These are phyloP conservation scores for Chlorella sp. DNA, from an alignment of 139 green algal species.

Conservation along the genomic window DNA sequence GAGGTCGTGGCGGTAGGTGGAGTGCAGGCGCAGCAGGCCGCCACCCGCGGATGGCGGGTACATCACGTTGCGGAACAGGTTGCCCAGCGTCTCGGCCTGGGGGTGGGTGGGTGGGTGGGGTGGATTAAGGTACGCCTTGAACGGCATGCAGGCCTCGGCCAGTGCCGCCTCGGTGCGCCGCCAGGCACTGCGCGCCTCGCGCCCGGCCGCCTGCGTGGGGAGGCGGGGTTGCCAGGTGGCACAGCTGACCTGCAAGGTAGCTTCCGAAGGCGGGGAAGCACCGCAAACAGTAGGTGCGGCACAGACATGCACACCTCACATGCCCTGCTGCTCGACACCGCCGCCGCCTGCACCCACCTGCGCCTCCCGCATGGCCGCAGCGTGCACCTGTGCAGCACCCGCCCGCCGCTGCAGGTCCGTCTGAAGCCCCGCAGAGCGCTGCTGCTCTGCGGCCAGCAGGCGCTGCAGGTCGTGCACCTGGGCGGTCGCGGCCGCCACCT, in stretches of 20 bases:
- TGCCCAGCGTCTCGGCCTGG: slow-evolving; percentile 88
- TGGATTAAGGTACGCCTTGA: too few relatives aligned
- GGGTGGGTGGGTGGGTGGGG: not conserved
- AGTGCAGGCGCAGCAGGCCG: slow-evolving; percentile 97
- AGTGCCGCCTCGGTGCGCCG: slow-evolving; percentile 16
- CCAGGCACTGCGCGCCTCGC: slow-evolving; percentile 11
- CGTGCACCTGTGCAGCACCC: slow-evolving; percentile 8
- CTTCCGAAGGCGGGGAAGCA: not conserved
- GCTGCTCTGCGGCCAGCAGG: not conserved
- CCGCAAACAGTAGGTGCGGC: not conserved
- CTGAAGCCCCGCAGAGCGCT: not conserved
- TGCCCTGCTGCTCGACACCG: not conserved
- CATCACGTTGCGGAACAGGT: slow-evolving; percentile 94
- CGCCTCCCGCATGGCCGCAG: slow-evolving; percentile 15
- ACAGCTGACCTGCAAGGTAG: not conserved
- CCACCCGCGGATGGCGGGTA: slow-evolving; percentile 84
- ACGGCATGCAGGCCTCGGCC: slow-evolving; percentile 37
- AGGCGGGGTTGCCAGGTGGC: too few relatives aligned
- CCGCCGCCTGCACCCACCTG: not conserved
- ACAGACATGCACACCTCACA: not conserved
- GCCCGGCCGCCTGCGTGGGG: not conserved
- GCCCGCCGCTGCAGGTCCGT: not conserved
- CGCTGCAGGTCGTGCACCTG: not conserved
- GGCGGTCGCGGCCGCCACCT: not conserved
- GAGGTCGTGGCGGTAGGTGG: slow-evolving; percentile 98